Evolutionary conservation across 306 rosid species (phyloP), one percentile per base, ranked within the genome.

Genomic region (Gleditsia sinensis): DNA sequence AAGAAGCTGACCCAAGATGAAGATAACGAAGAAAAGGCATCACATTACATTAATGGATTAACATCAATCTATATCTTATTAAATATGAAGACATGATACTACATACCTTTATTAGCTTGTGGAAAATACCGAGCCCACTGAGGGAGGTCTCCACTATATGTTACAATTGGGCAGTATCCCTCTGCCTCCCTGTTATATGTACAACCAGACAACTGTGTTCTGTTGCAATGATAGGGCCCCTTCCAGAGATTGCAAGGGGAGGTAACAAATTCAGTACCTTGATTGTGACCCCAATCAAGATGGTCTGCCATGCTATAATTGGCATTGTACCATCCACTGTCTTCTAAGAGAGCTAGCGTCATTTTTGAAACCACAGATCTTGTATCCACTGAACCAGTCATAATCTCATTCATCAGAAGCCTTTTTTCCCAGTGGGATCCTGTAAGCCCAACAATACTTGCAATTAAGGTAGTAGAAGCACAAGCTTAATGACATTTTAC

Each of bases 391-490:
- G 99, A 95, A 74, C 99, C 98, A 14, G 99, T 95, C 99, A 95
- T 92, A 50, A 95, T 95, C 83, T 92, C 99, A 80, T 95, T 95
- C 99, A 95, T 95, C 75, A 95, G 72, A 73, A 95, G 92, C 87
- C 99, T 88, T 78, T 95, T 95, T 71, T 95, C 99, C 98, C 99
- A 92, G 68, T 95, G 99, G 61, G 98, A 95, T 23, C 99, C 99
- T 94, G 82, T 77, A 77, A 50, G 39, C 33, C 45, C 28, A 48
- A 76, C 36, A 33, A 56, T 72, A 67, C 14, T 66, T 40, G n/a
- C 30, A 17, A 45, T 46, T 76, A 55, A 30, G 79, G 71, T 32
- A 50, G 56, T 34, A 72, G 48, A 16, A 79, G 62, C 53, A 60
- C 43, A 45, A 53, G 66, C 23, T 36, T 30, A 10, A 6, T 0